phyloP scores from a whole-genome alignment of 2,329 filamentous ascomycete species.

The Colletotrichum theobromicola region DNA sequence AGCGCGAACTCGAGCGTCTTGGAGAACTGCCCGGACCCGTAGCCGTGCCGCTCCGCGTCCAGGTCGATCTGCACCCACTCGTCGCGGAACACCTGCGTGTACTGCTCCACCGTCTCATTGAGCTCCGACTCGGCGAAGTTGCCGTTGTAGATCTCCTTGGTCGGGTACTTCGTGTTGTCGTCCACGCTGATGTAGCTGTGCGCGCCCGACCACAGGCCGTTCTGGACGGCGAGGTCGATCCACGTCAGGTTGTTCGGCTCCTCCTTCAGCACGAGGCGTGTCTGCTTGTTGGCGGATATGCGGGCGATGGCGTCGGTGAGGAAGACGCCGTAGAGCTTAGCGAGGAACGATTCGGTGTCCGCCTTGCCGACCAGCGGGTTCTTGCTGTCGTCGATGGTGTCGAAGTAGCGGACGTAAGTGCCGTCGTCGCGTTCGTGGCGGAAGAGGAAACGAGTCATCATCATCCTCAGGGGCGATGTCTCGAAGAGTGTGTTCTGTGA shows the following conservation, averaged over 20 bases:
- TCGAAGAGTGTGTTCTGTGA: background rate
- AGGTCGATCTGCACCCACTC: background rate
- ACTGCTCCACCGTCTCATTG: background rate
- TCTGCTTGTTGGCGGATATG: background rate
- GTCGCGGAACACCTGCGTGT: background rate
- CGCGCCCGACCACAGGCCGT: background rate
- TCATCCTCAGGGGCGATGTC: background rate
- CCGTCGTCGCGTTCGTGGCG: background rate
- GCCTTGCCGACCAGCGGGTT: background rate
- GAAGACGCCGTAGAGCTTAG: background rate
- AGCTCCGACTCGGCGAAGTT: background rate
- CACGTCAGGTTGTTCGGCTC: background rate
- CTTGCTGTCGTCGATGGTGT: background rate
- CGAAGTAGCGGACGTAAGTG: background rate
- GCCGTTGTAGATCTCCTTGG: background rate
- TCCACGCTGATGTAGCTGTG: background rate
- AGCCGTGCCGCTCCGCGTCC: background rate
- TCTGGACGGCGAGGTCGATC: background rate
- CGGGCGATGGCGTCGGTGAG: background rate
- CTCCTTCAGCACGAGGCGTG: background rate
- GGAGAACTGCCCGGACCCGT: background rate
- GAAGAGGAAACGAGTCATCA: background rate
- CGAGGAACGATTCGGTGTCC: background rate
- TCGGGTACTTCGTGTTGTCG: background rate
- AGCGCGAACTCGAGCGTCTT: conserved; percentile 1